A percentile compares a stretch with the other conserved stretches of the same genome.
Conservation (phyloP, 495 filamentous ascomycete genomes). For the Penicillium canescens region DNA sequence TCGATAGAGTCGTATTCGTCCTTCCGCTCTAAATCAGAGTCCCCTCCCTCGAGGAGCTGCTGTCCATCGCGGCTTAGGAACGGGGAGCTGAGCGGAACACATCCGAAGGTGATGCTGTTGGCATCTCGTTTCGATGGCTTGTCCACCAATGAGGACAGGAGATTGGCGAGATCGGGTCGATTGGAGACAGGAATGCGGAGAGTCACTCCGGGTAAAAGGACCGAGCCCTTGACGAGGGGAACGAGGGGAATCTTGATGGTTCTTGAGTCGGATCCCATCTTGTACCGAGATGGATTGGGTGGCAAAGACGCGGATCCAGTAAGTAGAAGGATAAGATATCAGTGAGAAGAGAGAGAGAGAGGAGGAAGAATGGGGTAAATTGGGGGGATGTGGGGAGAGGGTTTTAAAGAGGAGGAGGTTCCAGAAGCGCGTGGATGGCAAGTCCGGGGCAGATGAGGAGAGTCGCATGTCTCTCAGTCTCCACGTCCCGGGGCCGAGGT, state of each 20-base stretch:
- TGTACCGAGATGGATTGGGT: slow-evolving; percentile 16
- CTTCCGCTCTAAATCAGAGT: slow-evolving; percentile 36
- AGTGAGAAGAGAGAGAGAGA: not conserved
- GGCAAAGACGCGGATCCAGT: slow-evolving; percentile 10
- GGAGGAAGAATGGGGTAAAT: slow-evolving; percentile 3
- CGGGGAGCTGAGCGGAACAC: slow-evolving; percentile 75
- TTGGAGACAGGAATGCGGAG: slow-evolving; percentile 74
- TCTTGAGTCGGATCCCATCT: slow-evolving; percentile 45
- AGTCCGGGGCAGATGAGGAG: slow-evolving; percentile 37
- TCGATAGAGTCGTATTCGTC: slow-evolving; percentile 48
- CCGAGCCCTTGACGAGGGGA: slow-evolving; percentile 68
- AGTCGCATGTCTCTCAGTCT: slow-evolving; percentile 31
- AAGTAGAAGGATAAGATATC: not conserved
- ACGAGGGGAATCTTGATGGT: slow-evolving; percentile 68
- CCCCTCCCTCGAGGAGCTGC: slow-evolving; percentile 59
- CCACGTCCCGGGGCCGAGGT: slow-evolving; percentile 46
- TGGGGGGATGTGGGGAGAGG: slow-evolving; percentile 13
- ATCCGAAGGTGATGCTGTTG: slow-evolving; percentile 71
- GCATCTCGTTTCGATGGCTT: slow-evolving; percentile 63
- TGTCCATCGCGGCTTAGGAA: slow-evolving; percentile 69
- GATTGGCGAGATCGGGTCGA: slow-evolving; percentile 78
- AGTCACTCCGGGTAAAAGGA: slow-evolving; percentile 80
- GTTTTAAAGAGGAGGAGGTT: slow-evolving; percentile 22
- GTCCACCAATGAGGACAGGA: slow-evolving; percentile 75
- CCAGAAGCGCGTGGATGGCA: slow-evolving; percentile 33